These are phyloP conservation scores for Larix kaempferi DNA, from an alignment of 75 land plant species.

Conservation along the genomic window DNA sequence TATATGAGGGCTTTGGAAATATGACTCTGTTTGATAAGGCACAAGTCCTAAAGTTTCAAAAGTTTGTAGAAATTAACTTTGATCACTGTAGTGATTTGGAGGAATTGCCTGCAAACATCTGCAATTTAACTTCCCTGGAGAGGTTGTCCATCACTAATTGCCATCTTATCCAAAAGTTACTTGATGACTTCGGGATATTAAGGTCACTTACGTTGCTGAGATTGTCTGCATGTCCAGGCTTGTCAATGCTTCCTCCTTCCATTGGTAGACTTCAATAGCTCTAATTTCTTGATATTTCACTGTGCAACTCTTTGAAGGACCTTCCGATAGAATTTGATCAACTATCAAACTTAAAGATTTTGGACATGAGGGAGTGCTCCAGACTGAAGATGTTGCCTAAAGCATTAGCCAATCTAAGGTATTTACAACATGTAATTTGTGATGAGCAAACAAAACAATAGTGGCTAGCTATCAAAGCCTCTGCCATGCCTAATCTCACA, in stretches of 20 bases:
- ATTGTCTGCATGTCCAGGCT: constrained; percentile 42
- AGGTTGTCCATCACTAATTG: constrained; percentile 46
- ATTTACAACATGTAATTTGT: neutral
- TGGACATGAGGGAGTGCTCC: constrained; percentile 65
- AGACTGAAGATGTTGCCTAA: constrained; percentile 33
- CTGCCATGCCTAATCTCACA: constrained; percentile 29
- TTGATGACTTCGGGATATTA: constrained; percentile 36
- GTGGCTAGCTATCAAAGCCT: constrained; percentile 1
- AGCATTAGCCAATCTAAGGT: neutral
- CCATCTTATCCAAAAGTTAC: constrained; percentile 38
- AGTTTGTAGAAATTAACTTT: constrained; percentile 36
- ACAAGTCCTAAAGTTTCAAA: constrained; percentile 26
- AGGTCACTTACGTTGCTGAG: constrained; percentile 34
- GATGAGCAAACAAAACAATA: neutral
- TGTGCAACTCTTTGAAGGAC: constrained; percentile 33
- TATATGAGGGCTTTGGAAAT: constrained; percentile 29
- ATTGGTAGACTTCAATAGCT: constrained; percentile 26
- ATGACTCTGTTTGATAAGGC: constrained; percentile 1
- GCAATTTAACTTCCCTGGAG: constrained; percentile 21
- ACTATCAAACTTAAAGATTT: constrained; percentile 37
- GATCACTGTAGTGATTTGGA: constrained; percentile 48
- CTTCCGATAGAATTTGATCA: constrained; percentile 44
- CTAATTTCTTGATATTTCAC: constrained; percentile 51
- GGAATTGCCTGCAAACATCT: constrained; percentile 34
- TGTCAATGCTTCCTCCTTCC: constrained; percentile 39